Conservation (phyloP, 352 stramenopile species). For the Phytophthora uliginosa region DNA sequence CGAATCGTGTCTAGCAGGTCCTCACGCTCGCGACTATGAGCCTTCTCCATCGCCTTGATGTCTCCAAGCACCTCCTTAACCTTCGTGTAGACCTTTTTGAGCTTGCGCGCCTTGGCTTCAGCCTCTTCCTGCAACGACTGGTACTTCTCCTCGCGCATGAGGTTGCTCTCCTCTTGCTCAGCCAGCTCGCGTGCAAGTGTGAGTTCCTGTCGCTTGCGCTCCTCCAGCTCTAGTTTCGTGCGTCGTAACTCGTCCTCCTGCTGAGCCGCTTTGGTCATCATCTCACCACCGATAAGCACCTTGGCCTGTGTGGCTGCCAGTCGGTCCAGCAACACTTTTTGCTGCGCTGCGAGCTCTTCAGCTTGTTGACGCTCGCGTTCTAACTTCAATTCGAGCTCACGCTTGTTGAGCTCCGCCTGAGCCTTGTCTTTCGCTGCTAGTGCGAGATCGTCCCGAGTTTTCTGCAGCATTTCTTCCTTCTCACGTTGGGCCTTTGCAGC, state of each 20-base stretch:
- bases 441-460: conserved; percentile 76
- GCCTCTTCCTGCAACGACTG: conserved; percentile 94
- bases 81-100: conserved; percentile 96
- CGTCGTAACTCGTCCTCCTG: conserved; percentile 96
- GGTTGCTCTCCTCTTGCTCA: conserved; percentile 95
- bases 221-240: conserved; percentile 94
- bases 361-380: conserved; percentile 88
- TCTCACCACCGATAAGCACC: conserved; percentile 90
- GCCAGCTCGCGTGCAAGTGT: conserved; percentile 93
- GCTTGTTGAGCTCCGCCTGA: conserved; percentile 89
- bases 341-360: conserved; percentile 72
- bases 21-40: conserved; percentile 93
- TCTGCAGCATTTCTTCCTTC: conserved; percentile 79
- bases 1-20: conserved; percentile 97
- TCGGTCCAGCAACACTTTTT: conserved; percentile 87
- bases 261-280: conserved; percentile 96
- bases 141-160: conserved; percentile 94
- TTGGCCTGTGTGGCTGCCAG: conserved; percentile 94
- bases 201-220: conserved; percentile 90
- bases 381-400: conserved; percentile 87
- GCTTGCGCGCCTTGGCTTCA: conserved; percentile 96
- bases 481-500: conserved; percentile 78
- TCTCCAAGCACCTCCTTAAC: conserved; percentile 93
- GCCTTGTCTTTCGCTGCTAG: conserved; percentile 84
- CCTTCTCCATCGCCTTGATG: conserved; percentile 95